Evolutionary conservation across 106 monocot species (phyloP).

Genomic region (Acorus gramineus): DNA sequence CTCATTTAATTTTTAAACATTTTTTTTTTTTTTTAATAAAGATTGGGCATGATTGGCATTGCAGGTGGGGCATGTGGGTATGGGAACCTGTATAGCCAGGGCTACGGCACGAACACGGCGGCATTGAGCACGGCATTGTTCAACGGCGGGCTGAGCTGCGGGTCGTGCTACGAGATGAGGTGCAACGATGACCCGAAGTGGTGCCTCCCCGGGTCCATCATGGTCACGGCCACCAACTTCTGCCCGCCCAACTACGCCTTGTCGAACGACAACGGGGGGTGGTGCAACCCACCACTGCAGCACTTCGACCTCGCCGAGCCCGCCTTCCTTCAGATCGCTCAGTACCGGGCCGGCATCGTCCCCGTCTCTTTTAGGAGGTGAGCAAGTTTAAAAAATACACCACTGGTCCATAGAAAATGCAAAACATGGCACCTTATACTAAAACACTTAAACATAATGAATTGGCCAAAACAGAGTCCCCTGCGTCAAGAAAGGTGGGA

Average conservation of each 20-base stretch:
- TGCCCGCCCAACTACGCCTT: slow-evolving; percentile 43
- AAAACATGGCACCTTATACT: not conserved
- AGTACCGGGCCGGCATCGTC: slow-evolving; percentile 37
- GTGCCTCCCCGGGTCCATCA: slow-evolving; percentile 36
- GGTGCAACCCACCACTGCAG: slow-evolving; percentile 5
- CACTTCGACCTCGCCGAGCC: slow-evolving; percentile 52
- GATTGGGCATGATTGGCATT: not conserved
- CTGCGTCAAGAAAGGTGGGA: slow-evolving; percentile 62
- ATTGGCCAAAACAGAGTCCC: slow-evolving; percentile 25
- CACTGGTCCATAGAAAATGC: not conserved
- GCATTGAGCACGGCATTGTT: slow-evolving; percentile 40
- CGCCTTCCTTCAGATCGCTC: slow-evolving; percentile 42
- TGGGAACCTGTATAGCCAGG: slow-evolving; percentile 39
- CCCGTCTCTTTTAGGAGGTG: slow-evolving; percentile 36
- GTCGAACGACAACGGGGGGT: slow-evolving; percentile 41
- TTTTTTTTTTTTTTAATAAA: not conserved
- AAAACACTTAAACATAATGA: not conserved
- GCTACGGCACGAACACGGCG: slow-evolving; percentile 44
- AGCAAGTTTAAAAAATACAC: not conserved
- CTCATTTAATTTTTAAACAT: not conserved
- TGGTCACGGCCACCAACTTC: slow-evolving; percentile 48
- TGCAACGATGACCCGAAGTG: slow-evolving; percentile 31
- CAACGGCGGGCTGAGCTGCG: slow-evolving; percentile 38
- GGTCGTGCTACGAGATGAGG: slow-evolving; percentile 39
- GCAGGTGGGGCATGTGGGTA: slow-evolving; percentile 39